A percentile compares a stretch with the other conserved stretches of the same genome.
phyloP scores from a whole-genome alignment of 2,329 filamentous ascomycete species.

The Tolypocladium cylindrosporum region DNA sequence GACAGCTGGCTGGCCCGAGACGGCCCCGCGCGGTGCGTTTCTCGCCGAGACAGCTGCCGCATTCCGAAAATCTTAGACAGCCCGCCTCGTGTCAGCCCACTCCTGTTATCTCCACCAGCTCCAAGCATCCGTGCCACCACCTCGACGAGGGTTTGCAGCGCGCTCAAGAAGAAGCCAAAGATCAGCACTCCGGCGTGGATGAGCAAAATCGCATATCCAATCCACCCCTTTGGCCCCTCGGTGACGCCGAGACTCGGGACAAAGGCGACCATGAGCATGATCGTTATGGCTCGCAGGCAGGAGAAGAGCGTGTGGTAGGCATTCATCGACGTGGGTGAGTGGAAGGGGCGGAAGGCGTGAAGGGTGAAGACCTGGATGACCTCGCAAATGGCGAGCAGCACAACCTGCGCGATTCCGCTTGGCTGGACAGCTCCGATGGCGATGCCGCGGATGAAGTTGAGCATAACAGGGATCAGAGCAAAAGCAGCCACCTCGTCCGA shows the following conservation, averaged over 20 bases:
- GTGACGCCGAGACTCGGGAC: constrained; percentile 71
- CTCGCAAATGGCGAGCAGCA: constrained; percentile 88
- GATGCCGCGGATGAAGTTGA: constrained; percentile 79
- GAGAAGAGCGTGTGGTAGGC: constrained; percentile 85
- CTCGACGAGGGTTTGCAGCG: constrained; percentile 82
- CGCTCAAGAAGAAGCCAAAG: constrained; percentile 89
- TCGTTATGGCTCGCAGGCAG: constrained; percentile 61
- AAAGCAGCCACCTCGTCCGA: constrained; percentile 88
- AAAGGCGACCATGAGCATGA: constrained; percentile 73
- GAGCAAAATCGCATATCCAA: constrained; percentile 82
- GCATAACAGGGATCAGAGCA: constrained; percentile 73
- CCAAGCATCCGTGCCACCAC: constrained; percentile 75
- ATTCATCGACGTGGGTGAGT: constrained; percentile 92
- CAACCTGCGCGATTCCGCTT: constrained; percentile 85
- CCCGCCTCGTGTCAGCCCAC: constrained; percentile 66
- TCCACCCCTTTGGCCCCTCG: constrained; percentile 80
- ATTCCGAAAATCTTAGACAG: constrained; percentile 86
- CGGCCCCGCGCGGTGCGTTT: constrained; percentile 50
- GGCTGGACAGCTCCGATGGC: constrained; percentile 88
- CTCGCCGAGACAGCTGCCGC: constrained; percentile 72
- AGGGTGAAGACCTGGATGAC: constrained; percentile 81
- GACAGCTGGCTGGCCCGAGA: constrained; percentile 76
- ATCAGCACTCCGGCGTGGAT: constrained; percentile 78
- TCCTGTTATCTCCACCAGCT: constrained; percentile 65
- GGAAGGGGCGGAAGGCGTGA: constrained; percentile 83